phyloP scores from a whole-genome alignment of 768 basidiomycete genomes.

The Candolleomyces aberdarensis region DNA sequence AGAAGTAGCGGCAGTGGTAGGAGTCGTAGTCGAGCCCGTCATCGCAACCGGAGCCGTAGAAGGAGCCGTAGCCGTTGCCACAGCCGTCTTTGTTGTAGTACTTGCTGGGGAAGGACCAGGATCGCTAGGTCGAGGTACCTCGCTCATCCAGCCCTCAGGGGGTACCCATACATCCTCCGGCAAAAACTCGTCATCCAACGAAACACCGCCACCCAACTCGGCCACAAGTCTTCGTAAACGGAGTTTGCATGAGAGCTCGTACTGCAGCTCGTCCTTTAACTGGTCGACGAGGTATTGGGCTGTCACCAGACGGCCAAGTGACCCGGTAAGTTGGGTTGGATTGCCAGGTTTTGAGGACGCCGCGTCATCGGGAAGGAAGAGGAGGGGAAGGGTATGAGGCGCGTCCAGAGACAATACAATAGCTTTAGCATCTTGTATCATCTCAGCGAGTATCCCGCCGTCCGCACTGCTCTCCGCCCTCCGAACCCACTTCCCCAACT shows the following conservation, averaged over 20 bases:
- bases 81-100: no score
- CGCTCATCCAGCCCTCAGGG: background rate
- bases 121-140: background rate
- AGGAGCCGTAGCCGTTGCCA: no score
- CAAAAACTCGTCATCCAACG: background rate
- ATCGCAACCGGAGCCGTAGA: background rate
- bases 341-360: slow-evolving; percentile 7
- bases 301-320: slow-evolving; percentile 48
- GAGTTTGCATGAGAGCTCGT: slow-evolving; percentile 51
- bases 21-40: no score
- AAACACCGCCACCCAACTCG: slow-evolving; percentile 2
- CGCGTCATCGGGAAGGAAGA: slow-evolving; percentile 12
- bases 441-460: slow-evolving; percentile 18
- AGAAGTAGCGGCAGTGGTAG: background rate
- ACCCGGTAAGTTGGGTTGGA: slow-evolving; percentile 33
- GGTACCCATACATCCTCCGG: background rate
- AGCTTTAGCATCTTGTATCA: slow-evolving; percentile 20
- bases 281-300: slow-evolving; percentile 48
- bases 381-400: slow-evolving; percentile 14
- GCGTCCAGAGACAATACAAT: slow-evolving; percentile 27
- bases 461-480: slow-evolving; percentile 26
- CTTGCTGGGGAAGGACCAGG: no score
- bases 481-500: slow-evolving; percentile 54
- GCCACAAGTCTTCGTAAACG: slow-evolving; percentile 34
- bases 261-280: slow-evolving; percentile 56